Evolutionary conservation across 306 rosid species (phyloP).

Genomic region (Potentilla sterilis): DNA sequence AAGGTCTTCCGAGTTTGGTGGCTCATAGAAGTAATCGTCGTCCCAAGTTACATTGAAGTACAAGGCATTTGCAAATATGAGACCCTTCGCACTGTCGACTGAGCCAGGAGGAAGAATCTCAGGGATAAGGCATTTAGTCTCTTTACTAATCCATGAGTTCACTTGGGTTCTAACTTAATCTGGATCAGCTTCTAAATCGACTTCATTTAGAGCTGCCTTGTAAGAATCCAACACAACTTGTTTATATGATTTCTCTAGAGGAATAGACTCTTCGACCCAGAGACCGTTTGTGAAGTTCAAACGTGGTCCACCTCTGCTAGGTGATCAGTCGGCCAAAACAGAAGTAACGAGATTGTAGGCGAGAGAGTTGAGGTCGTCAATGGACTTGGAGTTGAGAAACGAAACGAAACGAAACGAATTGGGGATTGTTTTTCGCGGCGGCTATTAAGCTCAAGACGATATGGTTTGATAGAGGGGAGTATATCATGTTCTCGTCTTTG

Average conservation of each 20-base stretch:
- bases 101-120: too few relatives aligned
- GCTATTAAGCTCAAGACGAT: not conserved
- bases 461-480: conserved; percentile 15
- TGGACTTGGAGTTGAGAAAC: conserved; percentile 1
- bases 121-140: too few relatives aligned
- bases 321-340: too few relatives aligned
- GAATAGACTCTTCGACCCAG: not conserved
- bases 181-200: not conserved
- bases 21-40: too few relatives aligned
- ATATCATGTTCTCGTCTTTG: not conserved
- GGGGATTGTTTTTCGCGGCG: not conserved
- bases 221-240: not conserved
- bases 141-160: not conserved
- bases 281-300: conserved; percentile 1
- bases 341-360: not conserved
- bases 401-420: conserved; percentile 2
- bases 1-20: too few relatives aligned
- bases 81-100: too few relatives aligned
- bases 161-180: not conserved
- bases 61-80: too few relatives aligned
- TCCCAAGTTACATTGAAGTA: too few relatives aligned
- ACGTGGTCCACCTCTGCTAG: not conserved
- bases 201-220: not conserved
- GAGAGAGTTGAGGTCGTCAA: not conserved
- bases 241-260: not conserved